Evolutionary conservation across 2,329 filamentous ascomycete species (phyloP).

Genomic region (Dothistroma pini): DNA sequence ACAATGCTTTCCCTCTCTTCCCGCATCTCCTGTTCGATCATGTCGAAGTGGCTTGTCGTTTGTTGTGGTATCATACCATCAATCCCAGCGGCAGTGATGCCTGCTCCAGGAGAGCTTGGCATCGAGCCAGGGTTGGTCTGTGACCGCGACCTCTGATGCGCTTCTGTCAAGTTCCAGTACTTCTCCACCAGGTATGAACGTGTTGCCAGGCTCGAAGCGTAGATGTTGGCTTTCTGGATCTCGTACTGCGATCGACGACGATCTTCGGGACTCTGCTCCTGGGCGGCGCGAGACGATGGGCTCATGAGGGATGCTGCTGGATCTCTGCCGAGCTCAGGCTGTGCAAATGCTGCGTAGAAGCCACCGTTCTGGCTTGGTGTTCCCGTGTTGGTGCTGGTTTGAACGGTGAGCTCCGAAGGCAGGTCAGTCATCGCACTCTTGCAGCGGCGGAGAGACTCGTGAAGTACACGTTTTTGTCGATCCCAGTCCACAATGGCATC

Average conservation of each 20-base stretch:
- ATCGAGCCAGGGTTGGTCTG: slow-evolving; percentile 40
- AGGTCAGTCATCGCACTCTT: slow-evolving; percentile 66
- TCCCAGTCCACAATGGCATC: slow-evolving; percentile 71
- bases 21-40: slow-evolving; percentile 62
- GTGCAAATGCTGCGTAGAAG: slow-evolving; percentile 25
- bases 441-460: slow-evolving; percentile 65
- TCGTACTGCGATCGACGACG: slow-evolving; percentile 65
- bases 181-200: slow-evolving; percentile 82
- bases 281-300: slow-evolving; percentile 31
- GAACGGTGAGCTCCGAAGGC: slow-evolving; percentile 65
- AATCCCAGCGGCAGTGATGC: slow-evolving; percentile 37
- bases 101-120: slow-evolving; percentile 33
- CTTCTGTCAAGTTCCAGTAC: slow-evolving; percentile 73
- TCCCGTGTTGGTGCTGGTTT: slow-evolving; percentile 39
- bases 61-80: slow-evolving; percentile 34
- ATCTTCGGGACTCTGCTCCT: slow-evolving; percentile 37
- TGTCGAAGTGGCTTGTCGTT: slow-evolving; percentile 37
- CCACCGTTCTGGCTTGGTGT: slow-evolving; percentile 23
- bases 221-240: slow-evolving; percentile 89
- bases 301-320: slow-evolving; percentile 31
- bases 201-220: slow-evolving; percentile 74
- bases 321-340: slow-evolving; percentile 25
- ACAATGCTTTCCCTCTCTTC: slow-evolving; percentile 78
- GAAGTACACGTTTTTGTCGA: slow-evolving; percentile 69
- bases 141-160: slow-evolving; percentile 44